Evolutionary conservation across 2,329 filamentous ascomycete species (phyloP).

Genomic region (Chaetomiaceae sp.): DNA sequence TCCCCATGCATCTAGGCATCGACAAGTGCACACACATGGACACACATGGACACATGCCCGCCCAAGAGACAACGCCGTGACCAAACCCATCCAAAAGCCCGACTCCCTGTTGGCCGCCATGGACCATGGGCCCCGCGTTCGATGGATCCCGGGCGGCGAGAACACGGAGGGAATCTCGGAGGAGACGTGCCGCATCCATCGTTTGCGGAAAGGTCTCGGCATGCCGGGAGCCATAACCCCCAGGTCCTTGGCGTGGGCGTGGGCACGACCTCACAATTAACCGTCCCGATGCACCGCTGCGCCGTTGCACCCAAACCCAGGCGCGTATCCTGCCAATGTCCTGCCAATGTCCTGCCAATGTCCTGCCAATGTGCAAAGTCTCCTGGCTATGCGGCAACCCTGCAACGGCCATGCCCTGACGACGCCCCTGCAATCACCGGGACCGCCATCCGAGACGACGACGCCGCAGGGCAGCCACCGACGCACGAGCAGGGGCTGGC

Average conservation of each 20-base stretch:
- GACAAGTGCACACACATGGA: neutral
- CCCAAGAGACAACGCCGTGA: neutral
- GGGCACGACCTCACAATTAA: slow-evolving; percentile 2
- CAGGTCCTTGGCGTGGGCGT: slow-evolving; percentile 17
- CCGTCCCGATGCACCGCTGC: no score
- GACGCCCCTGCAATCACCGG: slow-evolving; percentile 18
- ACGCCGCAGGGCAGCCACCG: neutral
- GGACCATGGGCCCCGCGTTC: neutral
- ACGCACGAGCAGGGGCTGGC: no score
- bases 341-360: no score
- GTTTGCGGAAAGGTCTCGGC: slow-evolving; percentile 25
- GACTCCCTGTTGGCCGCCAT: slow-evolving; percentile 1
- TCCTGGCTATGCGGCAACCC: no score
- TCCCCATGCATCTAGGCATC: no score
- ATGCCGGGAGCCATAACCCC: slow-evolving; percentile 24
- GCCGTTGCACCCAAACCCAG: no score
- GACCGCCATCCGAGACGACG: slow-evolving; percentile 19
- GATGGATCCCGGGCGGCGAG: neutral
- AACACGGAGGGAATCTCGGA: slow-evolving; percentile 17
- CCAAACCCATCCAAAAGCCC: no score
- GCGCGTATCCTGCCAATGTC: no score
- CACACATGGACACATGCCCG: neutral
- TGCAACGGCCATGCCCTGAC: slow-evolving; percentile 3
- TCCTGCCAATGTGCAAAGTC: no score
- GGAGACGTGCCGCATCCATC: slow-evolving; percentile 16